Base-by-base conservation (phyloP, 2,329 filamentous ascomycete genomes). In the Penicillium sp. region DNA sequence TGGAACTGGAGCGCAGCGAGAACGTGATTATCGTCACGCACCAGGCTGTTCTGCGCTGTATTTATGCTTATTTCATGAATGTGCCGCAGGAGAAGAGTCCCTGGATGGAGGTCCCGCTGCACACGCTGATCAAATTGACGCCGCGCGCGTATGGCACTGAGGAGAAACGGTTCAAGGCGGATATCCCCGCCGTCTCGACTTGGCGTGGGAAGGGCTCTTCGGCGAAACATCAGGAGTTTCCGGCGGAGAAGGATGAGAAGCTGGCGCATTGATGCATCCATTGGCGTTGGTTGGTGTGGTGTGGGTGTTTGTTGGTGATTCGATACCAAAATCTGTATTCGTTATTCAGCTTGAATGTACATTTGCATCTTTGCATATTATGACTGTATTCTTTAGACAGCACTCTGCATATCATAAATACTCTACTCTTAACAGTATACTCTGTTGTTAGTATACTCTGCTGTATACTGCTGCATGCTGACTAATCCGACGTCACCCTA, bases 41-140 rank as follows among this genome's bases (percentile, higher is more conserved):
- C 73, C 94, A 99, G 77, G 94, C 94, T 13, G 93, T 99, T 29
- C 81, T 99, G 59, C 87, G 94, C 55, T 99, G 94, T 79, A 96
- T 99, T 67, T 99, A 97, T 71, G 91, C 94, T 26, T 99, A 99
- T 75, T 99, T 97, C 74, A 96, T 97, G 89, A 96, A 97, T 68
- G 91, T 94, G 67, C 88, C 91, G 51, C 94, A 97, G 75, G 87
- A 92, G 65, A 85, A 91, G 75, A 94, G 90, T 63, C 94, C 94
- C 0, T 99, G 94, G 94, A 96, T 97, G 90, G 93, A 97, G 68
- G 94, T 99, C 8, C 94, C 94, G 6, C 81, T 99, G 57, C 94
- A 99, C 74, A 96, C 91, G 8, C 81, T 99, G 44, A 97, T 99
- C 77, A 97, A 97, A 77, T 82, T 99, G 48, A 97, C 94, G 5